Evolutionary conservation across 768 basidiomycete species (phyloP).

Genomic region (Hypholoma fasciculare): DNA sequence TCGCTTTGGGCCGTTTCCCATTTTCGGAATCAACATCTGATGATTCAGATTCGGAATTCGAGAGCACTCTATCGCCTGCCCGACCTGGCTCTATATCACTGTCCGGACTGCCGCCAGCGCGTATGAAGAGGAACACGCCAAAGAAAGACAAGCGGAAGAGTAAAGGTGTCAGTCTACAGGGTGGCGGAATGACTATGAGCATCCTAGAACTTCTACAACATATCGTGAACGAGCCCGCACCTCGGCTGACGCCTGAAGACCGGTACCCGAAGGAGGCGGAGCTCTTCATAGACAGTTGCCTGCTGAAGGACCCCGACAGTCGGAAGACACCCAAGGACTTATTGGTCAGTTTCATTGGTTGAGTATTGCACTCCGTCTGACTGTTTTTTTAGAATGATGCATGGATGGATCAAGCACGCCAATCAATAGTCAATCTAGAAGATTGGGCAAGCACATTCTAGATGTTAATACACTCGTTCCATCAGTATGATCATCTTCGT

Average conservation of each 20-base stretch:
- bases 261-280: constrained; percentile 72
- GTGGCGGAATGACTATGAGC: constrained; percentile 96
- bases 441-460: constrained; percentile 80
- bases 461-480: constrained; percentile 3
- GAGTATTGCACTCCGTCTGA: neutral
- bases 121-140: constrained; percentile 40
- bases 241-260: constrained; percentile 75
- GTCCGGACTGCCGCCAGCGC: constrained; percentile 35
- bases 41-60: constrained; percentile 48
- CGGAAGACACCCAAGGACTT: constrained; percentile 89
- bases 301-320: constrained; percentile 85
- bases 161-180: constrained; percentile 90
- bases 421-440: constrained; percentile 68
- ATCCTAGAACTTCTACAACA: constrained; percentile 96
- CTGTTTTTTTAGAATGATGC: constrained; percentile 53
- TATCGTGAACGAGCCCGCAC: constrained; percentile 98
- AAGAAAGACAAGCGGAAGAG: constrained; percentile 87
- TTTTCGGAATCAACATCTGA: constrained; percentile 83
- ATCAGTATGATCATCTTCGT: neutral
- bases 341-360: constrained; percentile 48
- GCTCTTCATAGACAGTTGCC: constrained; percentile 84
- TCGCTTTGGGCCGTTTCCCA: constrained; percentile 95
- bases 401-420: constrained; percentile 70
- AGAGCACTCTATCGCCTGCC: constrained; percentile 72
- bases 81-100: constrained; percentile 58